Conservation (phyloP, 148 eudicot species). For the Gaultheria prostrata region DNA sequence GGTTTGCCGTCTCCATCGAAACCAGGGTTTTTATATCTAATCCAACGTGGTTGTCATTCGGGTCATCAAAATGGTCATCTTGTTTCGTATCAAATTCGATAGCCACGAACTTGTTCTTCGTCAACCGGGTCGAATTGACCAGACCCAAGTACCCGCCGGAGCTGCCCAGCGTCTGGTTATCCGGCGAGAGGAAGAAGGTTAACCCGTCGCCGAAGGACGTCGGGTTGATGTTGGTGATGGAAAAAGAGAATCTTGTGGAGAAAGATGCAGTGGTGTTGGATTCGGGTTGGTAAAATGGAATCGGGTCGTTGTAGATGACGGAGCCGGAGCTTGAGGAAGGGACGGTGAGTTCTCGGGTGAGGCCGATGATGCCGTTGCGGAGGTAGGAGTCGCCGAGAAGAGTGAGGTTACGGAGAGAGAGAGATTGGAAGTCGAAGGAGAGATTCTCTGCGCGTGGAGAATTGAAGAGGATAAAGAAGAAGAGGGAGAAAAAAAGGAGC, state of each 20-base stretch:
- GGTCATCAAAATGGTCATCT: slow-evolving; percentile 61
- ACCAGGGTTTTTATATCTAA: slow-evolving; percentile 61
- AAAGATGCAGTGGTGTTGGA: slow-evolving; percentile 64
- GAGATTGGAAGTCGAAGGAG: slow-evolving; percentile 46
- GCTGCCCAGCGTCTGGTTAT: slow-evolving; percentile 56
- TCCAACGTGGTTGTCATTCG: slow-evolving; percentile 76
- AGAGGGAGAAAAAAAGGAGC: slow-evolving; percentile 30
- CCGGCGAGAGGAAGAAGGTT: slow-evolving; percentile 70
- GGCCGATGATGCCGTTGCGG: slow-evolving; percentile 51
- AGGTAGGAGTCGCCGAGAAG: slow-evolving; percentile 79
- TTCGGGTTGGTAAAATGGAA: slow-evolving; percentile 46
- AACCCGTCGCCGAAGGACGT: slow-evolving; percentile 70
- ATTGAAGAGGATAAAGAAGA: background rate
- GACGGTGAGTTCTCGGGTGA: slow-evolving; percentile 56
- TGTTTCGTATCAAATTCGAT: slow-evolving; percentile 75
- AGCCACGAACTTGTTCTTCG: slow-evolving; percentile 69
- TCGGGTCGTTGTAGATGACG: slow-evolving; percentile 56
- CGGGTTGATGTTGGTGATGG: slow-evolving; percentile 51
- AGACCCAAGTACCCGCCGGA: slow-evolving; percentile 84
- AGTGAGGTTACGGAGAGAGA: slow-evolving; percentile 55
- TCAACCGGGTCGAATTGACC: slow-evolving; percentile 55
- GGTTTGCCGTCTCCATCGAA: slow-evolving; percentile 45
- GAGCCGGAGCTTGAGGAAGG: slow-evolving; percentile 81
- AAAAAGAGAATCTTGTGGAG: slow-evolving; percentile 66
- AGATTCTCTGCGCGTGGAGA: slow-evolving; percentile 22